phyloP scores from a whole-genome alignment of 495 filamentous ascomycete genomes.

The Neurospora intermedia region DNA sequence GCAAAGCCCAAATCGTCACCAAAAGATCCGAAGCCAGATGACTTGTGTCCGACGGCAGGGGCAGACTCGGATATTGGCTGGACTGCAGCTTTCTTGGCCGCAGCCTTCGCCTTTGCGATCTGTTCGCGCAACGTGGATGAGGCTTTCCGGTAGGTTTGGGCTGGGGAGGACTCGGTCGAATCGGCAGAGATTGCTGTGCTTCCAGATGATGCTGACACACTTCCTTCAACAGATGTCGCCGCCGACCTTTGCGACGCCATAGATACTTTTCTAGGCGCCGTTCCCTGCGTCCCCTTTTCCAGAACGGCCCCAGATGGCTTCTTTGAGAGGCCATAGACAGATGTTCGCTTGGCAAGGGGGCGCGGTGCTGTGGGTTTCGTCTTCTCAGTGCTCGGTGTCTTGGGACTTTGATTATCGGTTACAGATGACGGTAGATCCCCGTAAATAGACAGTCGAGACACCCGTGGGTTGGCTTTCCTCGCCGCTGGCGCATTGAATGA shows the following conservation, averaged over 20 bases:
- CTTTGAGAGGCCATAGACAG: constrained; percentile 42
- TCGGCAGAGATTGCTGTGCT: constrained; percentile 29
- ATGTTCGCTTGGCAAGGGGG: constrained; percentile 42
- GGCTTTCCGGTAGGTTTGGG: constrained; percentile 46
- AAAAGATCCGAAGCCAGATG: constrained; percentile 33
- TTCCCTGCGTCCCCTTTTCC: constrained; percentile 22
- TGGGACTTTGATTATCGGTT: constrained; percentile 14
- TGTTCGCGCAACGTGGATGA: constrained; percentile 77
- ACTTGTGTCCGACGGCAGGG: constrained; percentile 23
- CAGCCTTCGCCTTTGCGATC: constrained; percentile 85
- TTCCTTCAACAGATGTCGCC: constrained; percentile 37
- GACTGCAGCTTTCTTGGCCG: constrained; percentile 51
- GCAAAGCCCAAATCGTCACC: constrained; percentile 47
- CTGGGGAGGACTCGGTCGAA: constrained; percentile 23
- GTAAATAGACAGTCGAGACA: constrained; percentile 7
- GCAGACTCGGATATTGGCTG: constrained; percentile 26
- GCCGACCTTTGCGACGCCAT: constrained; percentile 35
- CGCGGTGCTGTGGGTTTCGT: constrained; percentile 40
- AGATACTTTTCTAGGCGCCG: constrained; percentile 28
- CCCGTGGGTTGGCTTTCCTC: constrained; percentile 1
- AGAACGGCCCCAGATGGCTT: constrained; percentile 39
- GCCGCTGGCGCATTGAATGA: constrained; percentile 14
- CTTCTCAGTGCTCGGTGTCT: constrained; percentile 37
- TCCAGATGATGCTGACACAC: constrained; percentile 25
- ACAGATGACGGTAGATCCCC: constrained; percentile 13